Evolutionary conservation across 148 eudicot genomes (phyloP).

Genomic region (Hydrangea macrophylla): DNA sequence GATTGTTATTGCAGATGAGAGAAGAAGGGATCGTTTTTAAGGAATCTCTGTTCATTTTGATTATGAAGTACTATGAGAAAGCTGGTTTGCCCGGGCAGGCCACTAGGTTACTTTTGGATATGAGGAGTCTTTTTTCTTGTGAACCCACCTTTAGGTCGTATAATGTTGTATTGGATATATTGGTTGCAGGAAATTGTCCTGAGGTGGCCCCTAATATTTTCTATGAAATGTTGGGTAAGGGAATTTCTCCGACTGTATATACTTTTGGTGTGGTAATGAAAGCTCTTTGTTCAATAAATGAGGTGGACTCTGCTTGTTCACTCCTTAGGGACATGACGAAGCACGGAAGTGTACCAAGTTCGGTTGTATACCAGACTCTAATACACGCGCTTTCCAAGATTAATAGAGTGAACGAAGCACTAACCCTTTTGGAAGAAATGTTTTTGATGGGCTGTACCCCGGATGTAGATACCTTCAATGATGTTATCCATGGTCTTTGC

Average conservation of each 20-base stretch:
- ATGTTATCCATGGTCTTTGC: conserved; percentile 75
- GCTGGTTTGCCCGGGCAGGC: conserved; percentile 91
- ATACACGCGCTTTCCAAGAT: conserved; percentile 65
- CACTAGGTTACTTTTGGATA: conserved; percentile 85
- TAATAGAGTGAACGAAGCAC: conserved; percentile 64
- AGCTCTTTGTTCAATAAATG: conserved; percentile 68
- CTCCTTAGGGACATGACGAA: conserved; percentile 91
- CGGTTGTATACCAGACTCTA: conserved; percentile 77
- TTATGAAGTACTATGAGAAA: conserved; percentile 74
- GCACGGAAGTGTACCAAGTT: conserved; percentile 90
- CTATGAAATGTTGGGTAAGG: conserved; percentile 81
- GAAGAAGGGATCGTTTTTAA: conserved; percentile 59
- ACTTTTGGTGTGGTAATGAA: conserved; percentile 78
- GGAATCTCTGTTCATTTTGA: conserved; percentile 68
- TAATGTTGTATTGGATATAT: conserved; percentile 76
- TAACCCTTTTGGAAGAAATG: conserved; percentile 84
- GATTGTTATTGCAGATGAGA: conserved; percentile 73
- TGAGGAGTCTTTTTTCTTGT: conserved; percentile 55
- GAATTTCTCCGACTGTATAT: conserved; percentile 71
- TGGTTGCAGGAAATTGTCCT: conserved; percentile 69
- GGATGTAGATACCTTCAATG: conserved; percentile 85
- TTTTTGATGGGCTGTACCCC: conserved; percentile 85
- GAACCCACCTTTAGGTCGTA: conserved; percentile 71
- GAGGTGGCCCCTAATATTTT: conserved; percentile 72
- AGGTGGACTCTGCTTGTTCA: conserved; percentile 73